Conservation (phyloP, 768 basidiomycete species). For the Cyclocybe cylindracea region DNA sequence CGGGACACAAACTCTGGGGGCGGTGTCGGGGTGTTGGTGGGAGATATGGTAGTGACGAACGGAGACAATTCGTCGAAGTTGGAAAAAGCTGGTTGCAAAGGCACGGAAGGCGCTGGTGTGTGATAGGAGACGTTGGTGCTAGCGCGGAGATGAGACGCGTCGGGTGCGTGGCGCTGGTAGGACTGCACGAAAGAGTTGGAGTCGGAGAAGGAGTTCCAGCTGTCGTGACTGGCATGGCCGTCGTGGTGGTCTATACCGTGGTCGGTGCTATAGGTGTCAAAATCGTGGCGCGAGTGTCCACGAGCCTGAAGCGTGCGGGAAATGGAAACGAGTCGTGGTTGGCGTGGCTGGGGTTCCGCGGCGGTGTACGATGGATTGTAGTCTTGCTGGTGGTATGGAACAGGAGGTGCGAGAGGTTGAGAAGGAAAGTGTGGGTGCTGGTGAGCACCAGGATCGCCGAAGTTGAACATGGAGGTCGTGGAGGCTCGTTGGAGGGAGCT, state of each 20-base stretch:
- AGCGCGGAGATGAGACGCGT: neutral
- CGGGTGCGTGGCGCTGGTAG: neutral
- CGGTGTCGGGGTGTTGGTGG: neutral
- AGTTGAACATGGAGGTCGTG: constrained; percentile 2
- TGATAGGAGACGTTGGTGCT: neutral
- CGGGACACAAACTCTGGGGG: constrained; percentile 1
- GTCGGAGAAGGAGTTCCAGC: constrained; percentile 1
- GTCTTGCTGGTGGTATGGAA: constrained; percentile 11
- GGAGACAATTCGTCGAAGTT: neutral
- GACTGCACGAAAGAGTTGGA: neutral
- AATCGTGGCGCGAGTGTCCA: neutral
- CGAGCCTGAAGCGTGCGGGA: constrained; percentile 2
- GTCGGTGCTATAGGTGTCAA: neutral
- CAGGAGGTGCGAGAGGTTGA: constrained; percentile 5
- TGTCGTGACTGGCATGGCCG: neutral
- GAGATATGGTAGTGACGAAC: constrained; percentile 3
- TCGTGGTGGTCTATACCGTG: neutral
- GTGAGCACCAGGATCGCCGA: neutral
- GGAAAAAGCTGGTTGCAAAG: neutral
- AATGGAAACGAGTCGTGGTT: neutral
- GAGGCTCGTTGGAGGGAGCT: neutral
- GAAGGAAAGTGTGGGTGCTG: constrained; percentile 7
- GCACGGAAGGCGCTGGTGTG: neutral
- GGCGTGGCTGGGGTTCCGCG: neutral
- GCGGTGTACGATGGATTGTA: constrained; percentile 3